These are phyloP conservation scores for Globomyces sp. DNA, from an alignment of 371 early-diverging fungal species.

Conservation along the genomic window DNA sequence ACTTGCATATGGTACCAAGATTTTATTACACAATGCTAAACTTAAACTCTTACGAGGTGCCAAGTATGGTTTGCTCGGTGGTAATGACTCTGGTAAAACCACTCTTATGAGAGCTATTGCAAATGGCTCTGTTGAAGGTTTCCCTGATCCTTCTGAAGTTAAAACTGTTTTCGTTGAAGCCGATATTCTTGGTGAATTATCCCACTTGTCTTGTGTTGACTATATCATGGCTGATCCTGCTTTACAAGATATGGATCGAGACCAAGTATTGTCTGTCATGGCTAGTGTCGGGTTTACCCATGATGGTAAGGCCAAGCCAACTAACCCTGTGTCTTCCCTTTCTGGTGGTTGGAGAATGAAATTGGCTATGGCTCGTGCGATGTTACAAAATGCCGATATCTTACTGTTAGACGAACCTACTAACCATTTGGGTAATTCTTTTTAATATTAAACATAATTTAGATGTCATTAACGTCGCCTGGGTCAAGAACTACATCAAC, in stretches of 20 bases:
- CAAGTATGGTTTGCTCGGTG: slow-evolving; percentile 82
- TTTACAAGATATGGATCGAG: slow-evolving; percentile 45
- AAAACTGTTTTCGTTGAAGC: slow-evolving; percentile 78
- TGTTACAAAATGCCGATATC: slow-evolving; percentile 76
- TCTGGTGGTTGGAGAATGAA: slow-evolving; percentile 86
- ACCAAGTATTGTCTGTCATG: slow-evolving; percentile 58
- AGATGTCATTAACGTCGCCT: slow-evolving; percentile 73
- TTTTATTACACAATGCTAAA: slow-evolving; percentile 73
- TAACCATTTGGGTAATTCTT: slow-evolving; percentile 61
- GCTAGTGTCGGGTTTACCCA: slow-evolving; percentile 64
- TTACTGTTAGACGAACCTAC: slow-evolving; percentile 85
- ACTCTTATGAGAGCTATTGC: slow-evolving; percentile 86
- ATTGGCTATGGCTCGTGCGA: slow-evolving; percentile 73
- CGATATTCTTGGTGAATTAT: slow-evolving; percentile 69
- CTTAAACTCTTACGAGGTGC: slow-evolving; percentile 75
- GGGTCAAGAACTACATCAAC: slow-evolving; percentile 74
- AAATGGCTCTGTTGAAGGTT: slow-evolving; percentile 75
- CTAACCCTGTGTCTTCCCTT: slow-evolving; percentile 56
- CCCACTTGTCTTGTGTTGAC: slow-evolving; percentile 65
- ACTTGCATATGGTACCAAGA: slow-evolving; percentile 82
- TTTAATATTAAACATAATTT: too few relatives aligned
- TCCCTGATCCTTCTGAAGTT: slow-evolving; percentile 71
- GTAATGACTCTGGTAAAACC: slow-evolving; percentile 87
- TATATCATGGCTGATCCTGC: slow-evolving; percentile 43
- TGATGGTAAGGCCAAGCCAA: slow-evolving; percentile 55